Evolutionary conservation across 2,329 filamentous ascomycete species (phyloP).

Genomic region (Colletotrichum shisoi): DNA sequence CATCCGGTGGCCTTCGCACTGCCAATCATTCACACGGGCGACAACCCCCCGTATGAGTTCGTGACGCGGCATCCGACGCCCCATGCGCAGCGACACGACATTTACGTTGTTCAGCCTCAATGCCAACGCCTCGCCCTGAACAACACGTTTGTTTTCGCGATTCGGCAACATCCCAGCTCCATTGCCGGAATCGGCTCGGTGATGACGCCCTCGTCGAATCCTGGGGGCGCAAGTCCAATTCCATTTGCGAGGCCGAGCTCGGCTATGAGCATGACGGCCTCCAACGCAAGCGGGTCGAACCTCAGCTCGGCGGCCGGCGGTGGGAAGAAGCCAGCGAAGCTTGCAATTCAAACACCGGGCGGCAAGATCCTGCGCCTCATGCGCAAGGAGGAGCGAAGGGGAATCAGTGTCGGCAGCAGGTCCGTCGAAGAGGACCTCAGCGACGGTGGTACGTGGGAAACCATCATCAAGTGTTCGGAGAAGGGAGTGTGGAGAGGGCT

Average conservation of each 20-base stretch:
- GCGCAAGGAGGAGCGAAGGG: slow-evolving; percentile 76
- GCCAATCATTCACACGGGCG: slow-evolving; percentile 88
- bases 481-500: slow-evolving; percentile 81
- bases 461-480: slow-evolving; percentile 89
- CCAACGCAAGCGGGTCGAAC: slow-evolving; percentile 65
- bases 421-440: slow-evolving; percentile 64
- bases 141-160: slow-evolving; percentile 97
- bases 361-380: slow-evolving; percentile 93
- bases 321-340: slow-evolving; percentile 86
- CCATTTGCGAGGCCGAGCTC: slow-evolving; percentile 69
- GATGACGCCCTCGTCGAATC: slow-evolving; percentile 58
- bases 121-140: slow-evolving; percentile 87
- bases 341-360: slow-evolving; percentile 91
- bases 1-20: slow-evolving; percentile 88
- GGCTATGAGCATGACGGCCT: slow-evolving; percentile 70
- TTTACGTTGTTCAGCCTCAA: slow-evolving; percentile 96
- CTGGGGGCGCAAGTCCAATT: slow-evolving; percentile 62
- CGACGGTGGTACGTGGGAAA: slow-evolving; percentile 83
- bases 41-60: slow-evolving; percentile 95
- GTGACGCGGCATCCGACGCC: slow-evolving; percentile 92
- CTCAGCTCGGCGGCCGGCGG: slow-evolving; percentile 63
- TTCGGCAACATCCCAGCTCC: slow-evolving; percentile 86
- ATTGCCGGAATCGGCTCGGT: slow-evolving; percentile 47
- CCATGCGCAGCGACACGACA: slow-evolving; percentile 94
- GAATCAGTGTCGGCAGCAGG: slow-evolving; percentile 57